Conservation (phyloP, 73 alveolate genomes). For the Paramecium biaurelia region DNA sequence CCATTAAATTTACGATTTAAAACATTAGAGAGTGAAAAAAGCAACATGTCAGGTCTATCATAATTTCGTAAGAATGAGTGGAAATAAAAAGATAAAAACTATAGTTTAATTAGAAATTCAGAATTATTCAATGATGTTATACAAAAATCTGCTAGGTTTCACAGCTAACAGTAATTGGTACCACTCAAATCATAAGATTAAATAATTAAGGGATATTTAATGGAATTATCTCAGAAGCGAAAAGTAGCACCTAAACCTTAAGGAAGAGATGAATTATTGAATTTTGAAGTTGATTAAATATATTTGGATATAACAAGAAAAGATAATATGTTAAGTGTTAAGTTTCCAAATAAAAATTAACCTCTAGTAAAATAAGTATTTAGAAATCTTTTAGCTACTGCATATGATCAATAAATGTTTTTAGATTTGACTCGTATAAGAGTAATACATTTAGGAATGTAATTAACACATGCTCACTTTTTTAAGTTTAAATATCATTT, state of each 20-base stretch:
- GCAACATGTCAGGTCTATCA: not conserved
- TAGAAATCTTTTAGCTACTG: not conserved
- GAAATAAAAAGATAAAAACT: not conserved
- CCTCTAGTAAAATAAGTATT: not conserved
- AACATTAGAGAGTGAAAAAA: not conserved
- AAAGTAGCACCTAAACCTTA: constrained; percentile 6
- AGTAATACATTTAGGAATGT: not conserved
- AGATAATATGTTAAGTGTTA: not conserved
- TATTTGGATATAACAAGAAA: not conserved
- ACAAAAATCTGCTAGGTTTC: not conserved
- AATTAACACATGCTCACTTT: not conserved
- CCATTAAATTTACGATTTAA: not conserved
- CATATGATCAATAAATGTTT: not conserved
- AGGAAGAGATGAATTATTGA: not conserved
- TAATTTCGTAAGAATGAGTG: not conserved
- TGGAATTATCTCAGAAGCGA: not conserved
- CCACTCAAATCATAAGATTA: not conserved
- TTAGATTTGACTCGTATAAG: not conserved
- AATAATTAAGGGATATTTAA: not conserved
- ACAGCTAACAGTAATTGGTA: not conserved
- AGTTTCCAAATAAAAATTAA: not conserved
- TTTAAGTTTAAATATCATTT: constrained; percentile 8
- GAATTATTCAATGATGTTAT: not conserved
- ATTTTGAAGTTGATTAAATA: not conserved
- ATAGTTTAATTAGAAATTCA: not conserved